A percentile compares a stretch with the other conserved stretches of the same genome.
These are phyloP conservation scores for Cryptosporidium andersoni DNA, from an alignment of 169 alveolate genomes.

Conservation along the genomic window DNA sequence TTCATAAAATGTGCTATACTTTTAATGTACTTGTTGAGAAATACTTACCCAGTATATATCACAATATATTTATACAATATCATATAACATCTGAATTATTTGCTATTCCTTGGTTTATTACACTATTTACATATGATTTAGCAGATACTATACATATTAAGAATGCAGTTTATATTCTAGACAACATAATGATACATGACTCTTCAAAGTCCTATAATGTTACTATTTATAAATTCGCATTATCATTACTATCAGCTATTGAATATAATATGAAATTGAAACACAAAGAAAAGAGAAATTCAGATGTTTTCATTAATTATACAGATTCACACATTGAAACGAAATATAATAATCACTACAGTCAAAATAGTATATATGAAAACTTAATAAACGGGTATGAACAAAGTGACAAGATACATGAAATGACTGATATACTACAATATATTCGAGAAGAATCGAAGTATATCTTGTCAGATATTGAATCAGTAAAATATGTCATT, in stretches of 20 bases:
- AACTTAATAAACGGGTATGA: too few species aligned
- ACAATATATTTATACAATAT: constrained; percentile 24
- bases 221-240: constrained; percentile 45
- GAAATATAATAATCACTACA: too few species aligned
- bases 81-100: constrained; percentile 52
- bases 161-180: constrained; percentile 34
- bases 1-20: constrained; percentile 52
- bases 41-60: constrained; percentile 28
- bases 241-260: constrained; percentile 13
- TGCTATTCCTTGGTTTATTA: constrained; percentile 68
- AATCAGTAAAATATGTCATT: too few species aligned
- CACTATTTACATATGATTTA: constrained; percentile 54
- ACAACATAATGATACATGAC: constrained; percentile 61
- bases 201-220: constrained; percentile 5
- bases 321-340: too few species aligned
- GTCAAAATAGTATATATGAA: too few species aligned
- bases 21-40: constrained; percentile 42
- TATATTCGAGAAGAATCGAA: constrained; percentile 41
- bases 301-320: neutral
- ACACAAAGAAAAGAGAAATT: neutral
- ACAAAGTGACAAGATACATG: neutral
- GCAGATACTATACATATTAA: constrained; percentile 54
- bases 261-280: constrained; percentile 8
- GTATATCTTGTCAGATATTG: constrained; percentile 7
- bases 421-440: constrained; percentile 33